These are phyloP conservation scores for Citeromyces nyonsensis DNA, from an alignment of 805 yeast genomes.

Conservation along the genomic window DNA sequence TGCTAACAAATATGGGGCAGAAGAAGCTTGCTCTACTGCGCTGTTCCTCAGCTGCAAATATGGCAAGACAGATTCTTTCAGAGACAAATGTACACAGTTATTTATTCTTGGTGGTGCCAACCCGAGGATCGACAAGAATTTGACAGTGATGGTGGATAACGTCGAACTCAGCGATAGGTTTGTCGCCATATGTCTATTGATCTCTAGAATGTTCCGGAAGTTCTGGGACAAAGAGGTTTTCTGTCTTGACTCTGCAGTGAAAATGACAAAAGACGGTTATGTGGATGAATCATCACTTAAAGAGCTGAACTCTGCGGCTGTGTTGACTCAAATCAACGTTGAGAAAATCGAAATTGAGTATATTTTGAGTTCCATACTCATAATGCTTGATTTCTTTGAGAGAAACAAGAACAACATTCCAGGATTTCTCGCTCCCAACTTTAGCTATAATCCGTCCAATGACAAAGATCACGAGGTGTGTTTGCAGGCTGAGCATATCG, in stretches of 20 bases:
- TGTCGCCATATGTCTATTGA: constrained; percentile 69
- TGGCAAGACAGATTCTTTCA: constrained; percentile 34
- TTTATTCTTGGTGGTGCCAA: constrained; percentile 40
- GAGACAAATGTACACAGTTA: constrained; percentile 29
- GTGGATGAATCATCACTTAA: constrained; percentile 21
- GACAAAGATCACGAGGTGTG: constrained; percentile 37
- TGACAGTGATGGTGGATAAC: constrained; percentile 37
- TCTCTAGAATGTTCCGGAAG: constrained; percentile 65
- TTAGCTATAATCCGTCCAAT: constrained; percentile 23
- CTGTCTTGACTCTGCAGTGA: constrained; percentile 15
- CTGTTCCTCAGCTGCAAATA: constrained; percentile 70
- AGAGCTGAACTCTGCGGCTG: constrained; percentile 20
- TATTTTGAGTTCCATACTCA: constrained; percentile 54
- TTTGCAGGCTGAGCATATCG: constrained; percentile 82
- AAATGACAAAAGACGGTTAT: constrained; percentile 18
- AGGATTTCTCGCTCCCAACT: constrained; percentile 42
- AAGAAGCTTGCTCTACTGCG: constrained; percentile 85
- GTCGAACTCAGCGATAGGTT: constrained; percentile 87
- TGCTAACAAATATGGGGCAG: constrained; percentile 65
- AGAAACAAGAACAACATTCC: constrained; percentile 48
- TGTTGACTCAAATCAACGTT: constrained; percentile 29
- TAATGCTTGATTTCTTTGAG: constrained; percentile 53
- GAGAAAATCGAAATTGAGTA: constrained; percentile 42
- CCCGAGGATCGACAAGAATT: constrained; percentile 21
- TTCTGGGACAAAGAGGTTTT: constrained; percentile 71